These are phyloP conservation scores for Dendrobium huoshanense DNA, from an alignment of 106 monocot genomes.

Conservation along the genomic window DNA sequence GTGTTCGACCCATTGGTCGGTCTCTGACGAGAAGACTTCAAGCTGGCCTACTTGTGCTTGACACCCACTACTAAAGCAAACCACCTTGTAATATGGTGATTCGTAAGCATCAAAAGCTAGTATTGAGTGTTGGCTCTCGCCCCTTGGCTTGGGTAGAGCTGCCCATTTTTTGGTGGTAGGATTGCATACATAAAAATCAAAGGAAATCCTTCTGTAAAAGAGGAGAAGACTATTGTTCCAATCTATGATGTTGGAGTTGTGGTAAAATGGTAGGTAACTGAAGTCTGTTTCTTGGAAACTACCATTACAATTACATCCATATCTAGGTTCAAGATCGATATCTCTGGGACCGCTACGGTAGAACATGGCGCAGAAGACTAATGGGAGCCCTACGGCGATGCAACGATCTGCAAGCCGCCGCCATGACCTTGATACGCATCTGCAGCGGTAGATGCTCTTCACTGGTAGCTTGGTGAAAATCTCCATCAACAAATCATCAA, in stretches of 20 bases:
- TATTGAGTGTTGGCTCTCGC: conserved; percentile 21
- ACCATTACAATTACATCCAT: conserved; percentile 12
- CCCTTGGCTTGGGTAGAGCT: conserved; percentile 17
- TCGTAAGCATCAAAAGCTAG: conserved; percentile 39
- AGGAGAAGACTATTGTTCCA: conserved; percentile 54
- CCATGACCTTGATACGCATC: conserved; percentile 47
- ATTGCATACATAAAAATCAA: conserved; percentile 37
- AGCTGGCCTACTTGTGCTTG: conserved; percentile 20
- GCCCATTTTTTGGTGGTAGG: conserved; percentile 29
- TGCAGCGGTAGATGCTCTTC: conserved; percentile 35
- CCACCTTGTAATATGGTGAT: conserved; percentile 32
- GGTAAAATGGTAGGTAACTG: conserved; percentile 37
- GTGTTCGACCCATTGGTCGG: conserved; percentile 20
- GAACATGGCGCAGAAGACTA: conserved; percentile 37
- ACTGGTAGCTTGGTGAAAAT: conserved; percentile 41
- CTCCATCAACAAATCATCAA: conserved; percentile 38
- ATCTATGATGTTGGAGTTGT: conserved; percentile 37
- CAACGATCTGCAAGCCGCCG: conserved; percentile 27
- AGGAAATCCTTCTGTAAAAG: conserved; percentile 8
- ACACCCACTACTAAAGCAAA: conserved; percentile 40
- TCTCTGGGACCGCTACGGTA: conserved; percentile 1
- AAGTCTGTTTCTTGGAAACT: conserved; percentile 10
- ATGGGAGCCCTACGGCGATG: conserved; percentile 20
- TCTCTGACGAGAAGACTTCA: conserved; percentile 36
- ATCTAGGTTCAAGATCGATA: conserved; percentile 11